Evolutionary conservation across 2,329 filamentous ascomycete species (phyloP), one percentile per base, ranked within the genome.

Genomic region (Plectosphaerella sp.): DNA sequence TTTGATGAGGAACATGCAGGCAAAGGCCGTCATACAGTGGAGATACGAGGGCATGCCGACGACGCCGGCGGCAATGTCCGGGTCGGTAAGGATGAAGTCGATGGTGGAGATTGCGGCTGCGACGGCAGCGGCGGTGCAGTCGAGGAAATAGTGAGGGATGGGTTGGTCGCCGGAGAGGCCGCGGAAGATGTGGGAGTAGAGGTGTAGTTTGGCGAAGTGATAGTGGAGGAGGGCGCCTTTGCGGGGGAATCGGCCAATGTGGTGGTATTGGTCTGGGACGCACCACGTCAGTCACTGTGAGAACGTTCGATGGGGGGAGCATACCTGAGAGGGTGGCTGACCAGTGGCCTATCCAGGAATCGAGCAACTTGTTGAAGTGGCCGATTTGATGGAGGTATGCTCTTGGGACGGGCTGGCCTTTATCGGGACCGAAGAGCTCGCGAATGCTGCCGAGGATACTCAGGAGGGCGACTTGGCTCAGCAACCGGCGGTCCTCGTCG

Each of bases 401-500:
- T 18, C 76, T 69, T 0, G 76, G 75, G 5, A 84, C 66, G 0
- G 74, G 69, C 25, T 79, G 73, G 16, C 79, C 75, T 0, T 70
- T 76, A 48, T 84, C 80, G 1, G 75, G 75, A 0, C 82, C 80
- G 54, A 85, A 84, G 0, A 80, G 54, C 9, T 82, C 67, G 58
- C 77, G 65, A 60, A 83, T 64, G 62, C 77, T 72, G 62, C 76
- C 76, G 56, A 84, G 65, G n/a, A 84, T 83, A 18, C 77, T 75
- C 52, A 85, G 72, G 11, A 85, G 59, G 0, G 78, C 75, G 10
- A 85, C 79, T 57, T 85, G 82, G 36, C 79, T 82, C 49, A 80
- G 68, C 1, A 85, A 69, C 4, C 82, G 71, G 51, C 78, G 75
- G 52, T 86, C 82, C 5, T 78, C 74, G 1, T 78, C 73, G 0